A percentile compares a stretch with the other conserved stretches of the same genome.
phyloP scores from a whole-genome alignment of 1,139 yeast genomes.

The Suhomyces kunorum region DNA sequence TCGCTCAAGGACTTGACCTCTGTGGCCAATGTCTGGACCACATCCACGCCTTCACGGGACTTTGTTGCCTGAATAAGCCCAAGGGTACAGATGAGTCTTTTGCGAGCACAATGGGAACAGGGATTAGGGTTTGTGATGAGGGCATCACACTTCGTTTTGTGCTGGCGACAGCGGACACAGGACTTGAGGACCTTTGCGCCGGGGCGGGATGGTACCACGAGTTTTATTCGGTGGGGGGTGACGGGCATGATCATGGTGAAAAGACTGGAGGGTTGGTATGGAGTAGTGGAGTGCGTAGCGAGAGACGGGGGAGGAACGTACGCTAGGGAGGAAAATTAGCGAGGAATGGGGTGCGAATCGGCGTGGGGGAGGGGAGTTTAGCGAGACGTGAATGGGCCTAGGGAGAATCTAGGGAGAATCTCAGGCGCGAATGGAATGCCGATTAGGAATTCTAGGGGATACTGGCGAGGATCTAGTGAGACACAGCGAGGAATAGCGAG shows the following conservation, averaged over 20 bases:
- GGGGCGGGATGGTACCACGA: slow-evolving; percentile 23
- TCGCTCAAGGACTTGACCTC: slow-evolving; percentile 33
- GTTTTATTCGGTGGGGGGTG: slow-evolving; percentile 25
- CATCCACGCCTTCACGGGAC: slow-evolving; percentile 30
- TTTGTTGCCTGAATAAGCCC: slow-evolving; percentile 36
- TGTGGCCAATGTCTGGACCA: slow-evolving; percentile 32
- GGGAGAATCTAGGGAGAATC: not conserved
- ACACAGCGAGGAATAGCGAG: no score
- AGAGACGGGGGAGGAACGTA: no score
- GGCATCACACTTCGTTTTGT: slow-evolving; percentile 68
- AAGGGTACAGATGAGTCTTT: slow-evolving; percentile 52
- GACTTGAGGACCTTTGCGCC: slow-evolving; percentile 46
- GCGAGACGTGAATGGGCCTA: no score
- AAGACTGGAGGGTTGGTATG: not conserved
- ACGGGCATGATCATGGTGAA: slow-evolving; percentile 21
- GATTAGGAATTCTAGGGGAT: no score
- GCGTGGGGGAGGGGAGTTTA: no score
- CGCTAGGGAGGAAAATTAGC: no score
- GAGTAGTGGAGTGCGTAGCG: not conserved
- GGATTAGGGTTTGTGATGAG: slow-evolving; percentile 50
- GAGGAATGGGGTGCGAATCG: no score
- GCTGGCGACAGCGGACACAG: slow-evolving; percentile 63
- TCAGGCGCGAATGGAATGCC: not conserved
- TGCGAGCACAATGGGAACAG: slow-evolving; percentile 58
- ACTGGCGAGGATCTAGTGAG: no score